Percentiles rank a stretch among this genome's conserved stretches.
Evolutionary conservation across 1,284 basidiomycete species (phyloP).

Genomic region (Flammula alnicola): DNA sequence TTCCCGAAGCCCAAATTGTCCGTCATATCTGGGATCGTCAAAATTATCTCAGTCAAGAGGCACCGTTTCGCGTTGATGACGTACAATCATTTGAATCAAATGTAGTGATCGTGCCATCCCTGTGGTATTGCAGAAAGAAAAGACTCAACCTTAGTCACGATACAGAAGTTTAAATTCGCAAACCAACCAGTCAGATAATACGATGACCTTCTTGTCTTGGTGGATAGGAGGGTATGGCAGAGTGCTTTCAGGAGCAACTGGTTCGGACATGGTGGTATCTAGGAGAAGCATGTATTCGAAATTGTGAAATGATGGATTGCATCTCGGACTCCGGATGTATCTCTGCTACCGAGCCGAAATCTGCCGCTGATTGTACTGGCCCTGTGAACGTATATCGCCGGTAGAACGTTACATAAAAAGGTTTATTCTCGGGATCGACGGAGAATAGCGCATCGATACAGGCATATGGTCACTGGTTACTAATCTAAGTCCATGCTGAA

Average conservation of each 20-base stretch:
- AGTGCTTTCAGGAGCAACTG: constrained; percentile 57
- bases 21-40: constrained; percentile 63
- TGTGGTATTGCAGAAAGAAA: constrained; percentile 38
- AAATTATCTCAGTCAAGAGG: not conserved
- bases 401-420: no score
- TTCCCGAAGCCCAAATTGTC: constrained; percentile 78
- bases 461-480: constrained; percentile 15
- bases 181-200: constrained; percentile 87
- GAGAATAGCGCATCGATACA: constrained; percentile 13
- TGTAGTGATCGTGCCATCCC: constrained; percentile 93
- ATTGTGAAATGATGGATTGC: not conserved
- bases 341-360: constrained; percentile 4
- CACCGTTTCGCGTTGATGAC: constrained; percentile 33
- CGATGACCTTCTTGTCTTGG: constrained; percentile 82
- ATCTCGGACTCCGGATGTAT: not conserved
- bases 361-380: not conserved
- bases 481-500: constrained; percentile 10
- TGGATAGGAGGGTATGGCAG: constrained; percentile 82
- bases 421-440: no score
- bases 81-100: constrained; percentile 90
- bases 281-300: not conserved
- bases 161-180: constrained; percentile 10
- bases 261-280: constrained; percentile 29
- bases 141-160: not conserved
- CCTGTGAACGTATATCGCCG: no score